Conservation (phyloP, 2,329 filamentous ascomycete genomes). For the Fusarium compactum region DNA sequence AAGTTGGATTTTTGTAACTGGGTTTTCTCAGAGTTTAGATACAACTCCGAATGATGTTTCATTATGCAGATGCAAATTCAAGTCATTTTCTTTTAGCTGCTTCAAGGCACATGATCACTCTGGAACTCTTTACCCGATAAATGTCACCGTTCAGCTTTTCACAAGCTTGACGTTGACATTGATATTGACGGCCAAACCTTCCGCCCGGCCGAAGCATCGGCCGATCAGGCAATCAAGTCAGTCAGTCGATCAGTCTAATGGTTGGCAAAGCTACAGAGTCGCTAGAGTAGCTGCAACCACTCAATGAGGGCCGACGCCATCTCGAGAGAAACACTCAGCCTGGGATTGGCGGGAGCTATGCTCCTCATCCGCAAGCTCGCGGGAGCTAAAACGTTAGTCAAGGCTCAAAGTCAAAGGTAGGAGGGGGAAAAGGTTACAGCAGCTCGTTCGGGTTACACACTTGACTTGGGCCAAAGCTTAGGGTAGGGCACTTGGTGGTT, state of each 20-base stretch:
- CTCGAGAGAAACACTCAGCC: neutral
- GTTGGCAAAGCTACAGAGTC: neutral
- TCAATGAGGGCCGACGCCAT: conserved; percentile 13
- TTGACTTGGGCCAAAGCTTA: conserved; percentile 8
- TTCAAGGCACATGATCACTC: neutral
- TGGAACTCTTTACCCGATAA: neutral
- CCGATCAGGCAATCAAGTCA: conserved; percentile 16
- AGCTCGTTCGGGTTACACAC: conserved; percentile 6
- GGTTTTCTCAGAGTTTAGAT: conserved; percentile 1
- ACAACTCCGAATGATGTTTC: conserved; percentile 31
- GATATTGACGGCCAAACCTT: neutral
- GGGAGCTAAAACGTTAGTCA: conserved; percentile 36
- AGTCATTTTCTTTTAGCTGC: neutral
- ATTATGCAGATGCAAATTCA: conserved; percentile 18
- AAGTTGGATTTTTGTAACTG: neutral
- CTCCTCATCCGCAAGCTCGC: conserved; percentile 8
- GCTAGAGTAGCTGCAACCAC: conserved; percentile 13
- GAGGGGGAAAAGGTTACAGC: neutral
- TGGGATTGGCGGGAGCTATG: conserved; percentile 22
- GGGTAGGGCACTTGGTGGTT: neutral
- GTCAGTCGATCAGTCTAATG: conserved; percentile 3
- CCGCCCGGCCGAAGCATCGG: conserved; percentile 19
- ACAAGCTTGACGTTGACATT: neutral
- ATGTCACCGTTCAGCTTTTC: neutral
- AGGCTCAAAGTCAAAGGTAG: neutral